Base-by-base conservation (phyloP, 2,329 filamentous ascomycete species). In the Incumbomyces delicatus region DNA sequence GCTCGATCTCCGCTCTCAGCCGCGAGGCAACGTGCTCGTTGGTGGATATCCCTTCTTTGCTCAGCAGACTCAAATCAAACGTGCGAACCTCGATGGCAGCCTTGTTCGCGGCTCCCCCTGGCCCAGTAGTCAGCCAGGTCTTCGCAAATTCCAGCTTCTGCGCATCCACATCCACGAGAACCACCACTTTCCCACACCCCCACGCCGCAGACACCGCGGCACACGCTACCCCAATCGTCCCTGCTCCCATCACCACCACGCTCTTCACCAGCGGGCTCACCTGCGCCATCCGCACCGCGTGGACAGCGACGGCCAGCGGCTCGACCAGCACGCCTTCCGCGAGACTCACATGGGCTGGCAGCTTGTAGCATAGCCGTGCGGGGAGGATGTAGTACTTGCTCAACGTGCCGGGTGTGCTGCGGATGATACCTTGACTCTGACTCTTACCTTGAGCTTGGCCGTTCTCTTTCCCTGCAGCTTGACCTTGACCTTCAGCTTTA, bases 161-260 rank as follows among this genome's bases (percentile, higher is more conserved):
- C 31, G 69, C 68, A 50, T 80, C 76, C 10, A 83, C 66, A 55
- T 83, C 80, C 12, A 76, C 73, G 35, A 80, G 77, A 2, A 76
- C 77, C 18, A 83, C 72, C 4, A 27, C 22, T 30, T 71, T 67
- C 1, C 71, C 71, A 50, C 78, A 80, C 20, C 78, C 78, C 10
- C 77, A 75, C 55, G 77, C 73, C 22, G 75, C 66, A 3, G 78
- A 77, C 69, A 81, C 80, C 5, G 74, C 73, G 7, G 72, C 73
- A 57, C 77, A 76, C 6, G 74, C 75, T 34, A 78, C 67, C 27
- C 76, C 75, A 32, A 79, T 78, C 16, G 67, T 67, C n/a, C 67
- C 65, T 4, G 65, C 52, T 4, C 67, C 66, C 39, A 68, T 60
- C 16, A 69, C 51, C 14, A 67, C 59, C 44, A 69, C 62, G 14